A percentile compares a stretch with the other conserved stretches of the same genome.
phyloP scores from a whole-genome alignment of 306 rosid genomes.

The Acmispon strigosus region DNA sequence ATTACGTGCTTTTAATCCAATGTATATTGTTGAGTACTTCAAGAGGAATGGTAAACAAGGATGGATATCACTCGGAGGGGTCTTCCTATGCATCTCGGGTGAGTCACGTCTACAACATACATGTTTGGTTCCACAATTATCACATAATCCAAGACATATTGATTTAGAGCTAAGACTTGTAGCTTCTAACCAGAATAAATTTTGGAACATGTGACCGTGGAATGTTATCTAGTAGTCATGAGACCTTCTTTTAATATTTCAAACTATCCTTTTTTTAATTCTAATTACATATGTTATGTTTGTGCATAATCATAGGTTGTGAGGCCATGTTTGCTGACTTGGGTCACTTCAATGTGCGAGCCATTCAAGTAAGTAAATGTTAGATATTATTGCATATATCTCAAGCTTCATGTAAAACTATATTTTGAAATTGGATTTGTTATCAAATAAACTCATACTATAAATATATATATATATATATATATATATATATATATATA shows the following conservation, averaged over 20 bases:
- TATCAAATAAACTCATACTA: no score
- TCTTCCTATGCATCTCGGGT: conserved; percentile 29
- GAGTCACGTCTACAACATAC: background rate
- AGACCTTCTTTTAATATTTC: no score
- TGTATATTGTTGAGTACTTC: conserved; percentile 25
- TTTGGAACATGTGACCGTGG: no score
- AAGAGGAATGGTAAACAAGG: conserved; percentile 27
- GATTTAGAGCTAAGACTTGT: no score
- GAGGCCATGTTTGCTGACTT: conserved; percentile 90
- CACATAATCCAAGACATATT: no score
- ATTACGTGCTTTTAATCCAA: conserved; percentile 28
- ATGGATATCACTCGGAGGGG: conserved; percentile 36
- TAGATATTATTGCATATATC: no score
- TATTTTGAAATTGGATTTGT: background rate
- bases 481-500: no score
- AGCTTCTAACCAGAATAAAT: no score
- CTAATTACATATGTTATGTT: background rate
- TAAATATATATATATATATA: no score
- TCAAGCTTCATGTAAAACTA: no score
- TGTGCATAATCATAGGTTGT: conserved; percentile 26
- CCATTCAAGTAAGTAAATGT: conserved; percentile 50
- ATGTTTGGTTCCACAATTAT: no score
- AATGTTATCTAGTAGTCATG: no score
- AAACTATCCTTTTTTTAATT: background rate
- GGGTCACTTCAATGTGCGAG: conserved; percentile 63